These are phyloP conservation scores for Populus nigra DNA, from an alignment of 345 rosid species.

Conservation along the genomic window DNA sequence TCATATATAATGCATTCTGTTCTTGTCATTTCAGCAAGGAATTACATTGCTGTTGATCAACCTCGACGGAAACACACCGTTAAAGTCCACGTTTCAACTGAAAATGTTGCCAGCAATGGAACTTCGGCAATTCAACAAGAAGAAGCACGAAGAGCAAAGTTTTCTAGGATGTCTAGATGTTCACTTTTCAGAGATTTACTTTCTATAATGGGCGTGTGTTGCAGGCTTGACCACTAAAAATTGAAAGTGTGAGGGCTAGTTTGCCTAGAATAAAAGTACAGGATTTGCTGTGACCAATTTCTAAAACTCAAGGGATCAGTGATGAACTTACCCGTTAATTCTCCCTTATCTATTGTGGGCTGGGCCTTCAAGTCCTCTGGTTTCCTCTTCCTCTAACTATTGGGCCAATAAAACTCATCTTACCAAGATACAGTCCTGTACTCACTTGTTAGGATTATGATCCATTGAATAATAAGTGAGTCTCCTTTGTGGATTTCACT, in stretches of 20 bases:
- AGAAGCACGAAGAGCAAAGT: constrained; percentile 18
- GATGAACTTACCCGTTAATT: no score
- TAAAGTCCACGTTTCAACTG: constrained; percentile 29
- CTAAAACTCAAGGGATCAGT: no score
- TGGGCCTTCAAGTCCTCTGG: background rate
- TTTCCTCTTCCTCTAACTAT: background rate
- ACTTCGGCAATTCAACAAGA: constrained; percentile 14
- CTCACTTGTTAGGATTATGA: no score
- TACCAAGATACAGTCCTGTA: no score
- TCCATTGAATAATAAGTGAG: no score
- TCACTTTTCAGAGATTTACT: background rate
- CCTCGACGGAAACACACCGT: constrained; percentile 37
- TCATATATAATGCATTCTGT: background rate
- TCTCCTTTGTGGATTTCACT: no score
- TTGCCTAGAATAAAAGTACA: no score
- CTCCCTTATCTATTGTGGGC: background rate
- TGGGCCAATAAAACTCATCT: no score
- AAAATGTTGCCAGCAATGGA: constrained; percentile 13
- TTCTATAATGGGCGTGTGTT: no score
- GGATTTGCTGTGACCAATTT: no score
- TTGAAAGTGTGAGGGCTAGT: no score
- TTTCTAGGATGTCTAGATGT: constrained; percentile 28
- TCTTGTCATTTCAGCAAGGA: constrained; percentile 33
- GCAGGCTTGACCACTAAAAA: no score
- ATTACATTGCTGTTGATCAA: constrained; percentile 51